Conservation (phyloP, 345 rosid genomes). For the Fremontodendron californicum region DNA sequence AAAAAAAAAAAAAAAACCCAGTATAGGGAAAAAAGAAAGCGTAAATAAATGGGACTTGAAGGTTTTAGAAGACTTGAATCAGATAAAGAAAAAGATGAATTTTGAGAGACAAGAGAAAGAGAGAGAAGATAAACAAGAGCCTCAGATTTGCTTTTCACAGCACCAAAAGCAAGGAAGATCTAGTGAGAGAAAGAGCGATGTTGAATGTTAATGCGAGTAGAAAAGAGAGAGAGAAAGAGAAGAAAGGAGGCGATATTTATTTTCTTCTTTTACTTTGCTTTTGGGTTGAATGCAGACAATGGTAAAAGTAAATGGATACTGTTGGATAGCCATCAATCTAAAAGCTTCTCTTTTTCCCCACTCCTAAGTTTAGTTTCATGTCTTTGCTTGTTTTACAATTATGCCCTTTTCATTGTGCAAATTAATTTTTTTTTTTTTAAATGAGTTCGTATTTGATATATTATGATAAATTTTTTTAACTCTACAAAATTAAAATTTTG, state of each 20-base stretch:
- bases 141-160: constrained; percentile 24
- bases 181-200: constrained; percentile 12
- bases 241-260: constrained; percentile 25
- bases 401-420: constrained; percentile 1
- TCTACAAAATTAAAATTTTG: too few relatives aligned
- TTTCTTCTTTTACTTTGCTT: constrained; percentile 19
- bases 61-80: not conserved
- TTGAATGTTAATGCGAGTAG: not conserved
- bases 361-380: not conserved
- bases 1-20: not conserved
- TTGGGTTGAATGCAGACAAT: constrained; percentile 10
- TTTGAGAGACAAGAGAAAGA: constrained; percentile 3
- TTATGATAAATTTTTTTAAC: too few relatives aligned
- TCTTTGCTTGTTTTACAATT: not conserved
- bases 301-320: constrained; percentile 16
- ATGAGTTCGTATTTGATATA: too few relatives aligned
- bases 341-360: not conserved
- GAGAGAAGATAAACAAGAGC: constrained; percentile 4
- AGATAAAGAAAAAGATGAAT: constrained; percentile 3
- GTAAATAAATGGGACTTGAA: constrained; percentile 7
- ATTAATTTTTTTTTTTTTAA: not conserved
- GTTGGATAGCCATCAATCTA: constrained; percentile 13
- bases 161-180: constrained; percentile 45
- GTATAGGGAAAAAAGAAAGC: not conserved
- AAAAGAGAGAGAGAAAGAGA: not conserved